These are phyloP conservation scores for Penicillium maclennaniae DNA, from an alignment of 495 filamentous ascomycete genomes.

Conservation along the genomic window DNA sequence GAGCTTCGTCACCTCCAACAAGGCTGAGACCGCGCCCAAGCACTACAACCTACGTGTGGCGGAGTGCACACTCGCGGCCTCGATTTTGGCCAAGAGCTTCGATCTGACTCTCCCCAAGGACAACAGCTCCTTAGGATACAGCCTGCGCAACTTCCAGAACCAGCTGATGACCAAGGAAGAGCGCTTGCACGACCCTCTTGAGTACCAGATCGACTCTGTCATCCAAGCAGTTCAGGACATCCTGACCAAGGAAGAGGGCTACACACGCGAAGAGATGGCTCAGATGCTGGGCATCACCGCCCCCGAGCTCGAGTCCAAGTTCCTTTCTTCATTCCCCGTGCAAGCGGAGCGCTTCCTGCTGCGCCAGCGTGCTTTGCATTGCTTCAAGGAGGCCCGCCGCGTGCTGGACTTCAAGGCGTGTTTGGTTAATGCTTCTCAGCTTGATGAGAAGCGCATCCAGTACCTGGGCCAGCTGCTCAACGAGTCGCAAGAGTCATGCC, in stretches of 20 bases:
- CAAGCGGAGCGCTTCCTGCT: conserved; percentile 86
- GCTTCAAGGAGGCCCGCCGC: conserved; percentile 82
- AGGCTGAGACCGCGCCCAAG: conserved; percentile 85
- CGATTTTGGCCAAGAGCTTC: conserved; percentile 60
- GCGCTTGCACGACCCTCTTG: conserved; percentile 50
- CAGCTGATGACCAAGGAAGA: conserved; percentile 66
- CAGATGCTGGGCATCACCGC: conserved; percentile 64
- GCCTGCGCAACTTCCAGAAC: conserved; percentile 81
- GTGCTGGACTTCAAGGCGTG: conserved; percentile 78
- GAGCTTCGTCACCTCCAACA: conserved; percentile 88
- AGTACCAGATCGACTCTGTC: conserved; percentile 65
- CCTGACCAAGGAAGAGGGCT: conserved; percentile 72
- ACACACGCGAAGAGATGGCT: conserved; percentile 86
- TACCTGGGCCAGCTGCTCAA: conserved; percentile 83
- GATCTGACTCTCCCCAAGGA: conserved; percentile 69
- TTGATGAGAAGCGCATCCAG: conserved; percentile 58
- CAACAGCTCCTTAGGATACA: conserved; percentile 76
- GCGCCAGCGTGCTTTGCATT: conserved; percentile 80
- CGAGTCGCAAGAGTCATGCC: conserved; percentile 81
- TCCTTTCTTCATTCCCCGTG: conserved; percentile 80
- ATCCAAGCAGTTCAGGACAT: conserved; percentile 59
- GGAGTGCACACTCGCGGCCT: conserved; percentile 86
- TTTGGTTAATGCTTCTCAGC: conserved; percentile 49
- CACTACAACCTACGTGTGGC: conserved; percentile 97
- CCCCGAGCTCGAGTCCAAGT: conserved; percentile 65